These are phyloP conservation scores for Cytauxzoon felis DNA, from an alignment of 169 alveolate species.

Conservation along the genomic window DNA sequence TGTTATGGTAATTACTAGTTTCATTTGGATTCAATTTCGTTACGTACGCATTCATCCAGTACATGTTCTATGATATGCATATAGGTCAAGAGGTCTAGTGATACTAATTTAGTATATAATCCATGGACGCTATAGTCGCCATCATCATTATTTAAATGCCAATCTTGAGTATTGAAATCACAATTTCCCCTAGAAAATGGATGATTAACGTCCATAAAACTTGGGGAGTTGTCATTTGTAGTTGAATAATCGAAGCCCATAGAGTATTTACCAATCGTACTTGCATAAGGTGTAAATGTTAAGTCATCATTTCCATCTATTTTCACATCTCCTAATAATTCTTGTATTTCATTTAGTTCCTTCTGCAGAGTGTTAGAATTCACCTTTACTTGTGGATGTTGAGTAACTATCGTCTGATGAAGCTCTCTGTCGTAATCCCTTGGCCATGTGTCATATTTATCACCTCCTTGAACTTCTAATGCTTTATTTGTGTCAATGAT, in stretches of 20 bases:
- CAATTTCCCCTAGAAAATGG: constrained; percentile 10
- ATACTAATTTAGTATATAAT: constrained; percentile 30
- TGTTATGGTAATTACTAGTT: neutral
- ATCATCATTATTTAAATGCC: neutral
- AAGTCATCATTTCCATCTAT: neutral
- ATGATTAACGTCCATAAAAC: neutral
- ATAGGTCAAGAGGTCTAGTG: constrained; percentile 38
- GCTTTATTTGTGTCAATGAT: too few relatives aligned
- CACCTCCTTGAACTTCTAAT: too few relatives aligned
- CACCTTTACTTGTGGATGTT: too few relatives aligned
- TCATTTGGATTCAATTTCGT: constrained; percentile 4
- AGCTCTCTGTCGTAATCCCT: constrained; percentile 25
- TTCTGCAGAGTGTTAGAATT: neutral
- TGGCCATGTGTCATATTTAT: too few relatives aligned
- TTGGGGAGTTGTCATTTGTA: neutral
- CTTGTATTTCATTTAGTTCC: neutral
- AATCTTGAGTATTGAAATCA: constrained; percentile 16
- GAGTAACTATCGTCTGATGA: too few relatives aligned
- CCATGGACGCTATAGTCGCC: constrained; percentile 24
- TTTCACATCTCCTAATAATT: neutral
- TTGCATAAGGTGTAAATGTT: neutral
- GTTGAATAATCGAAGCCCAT: neutral
- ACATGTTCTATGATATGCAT: constrained; percentile 52
- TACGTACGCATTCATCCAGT: constrained; percentile 40
- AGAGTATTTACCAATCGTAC: neutral